A percentile compares a stretch with the other conserved stretches of the same genome.
These are phyloP conservation scores for Calonectria honghensis DNA, from an alignment of 2,329 filamentous ascomycete genomes.

Conservation along the genomic window DNA sequence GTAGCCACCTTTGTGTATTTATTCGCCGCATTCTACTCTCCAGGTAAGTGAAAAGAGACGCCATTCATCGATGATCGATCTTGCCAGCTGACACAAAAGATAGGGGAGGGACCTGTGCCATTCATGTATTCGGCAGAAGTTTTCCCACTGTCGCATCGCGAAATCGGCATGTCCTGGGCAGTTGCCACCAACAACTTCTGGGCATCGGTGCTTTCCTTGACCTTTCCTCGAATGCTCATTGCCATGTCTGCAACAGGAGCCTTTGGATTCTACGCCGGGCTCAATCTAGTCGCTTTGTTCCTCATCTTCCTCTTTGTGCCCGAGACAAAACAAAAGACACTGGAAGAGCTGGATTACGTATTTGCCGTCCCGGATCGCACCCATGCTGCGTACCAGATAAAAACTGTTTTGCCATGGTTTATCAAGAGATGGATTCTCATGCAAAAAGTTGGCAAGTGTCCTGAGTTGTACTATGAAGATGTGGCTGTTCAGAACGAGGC, in stretches of 20 bases:
- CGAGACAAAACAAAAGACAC: constrained; percentile 70
- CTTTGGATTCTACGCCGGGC: constrained; percentile 67
- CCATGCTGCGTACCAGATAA: constrained; percentile 63
- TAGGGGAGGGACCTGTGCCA: constrained; percentile 72
- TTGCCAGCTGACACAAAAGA: background rate
- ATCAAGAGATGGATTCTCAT: constrained; percentile 55
- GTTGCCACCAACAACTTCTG: constrained; percentile 75
- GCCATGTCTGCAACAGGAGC: constrained; percentile 58
- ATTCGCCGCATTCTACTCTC: constrained; percentile 78
- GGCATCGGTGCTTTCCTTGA: constrained; percentile 67
- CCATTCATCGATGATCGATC: background rate
- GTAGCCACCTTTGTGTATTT: constrained; percentile 78
- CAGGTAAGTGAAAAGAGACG: constrained; percentile 59
- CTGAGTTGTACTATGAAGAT: constrained; percentile 39
- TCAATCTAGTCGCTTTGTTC: constrained; percentile 67
- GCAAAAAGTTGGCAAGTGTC: constrained; percentile 31
- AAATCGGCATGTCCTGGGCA: constrained; percentile 77
- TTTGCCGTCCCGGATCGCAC: constrained; percentile 64
- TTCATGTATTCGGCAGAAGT: constrained; percentile 77
- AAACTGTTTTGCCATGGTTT: constrained; percentile 62
- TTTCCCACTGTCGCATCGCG: constrained; percentile 76
- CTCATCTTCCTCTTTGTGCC: constrained; percentile 71
- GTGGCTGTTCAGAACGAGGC: background rate
- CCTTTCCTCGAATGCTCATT: constrained; percentile 67
- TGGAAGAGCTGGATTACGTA: constrained; percentile 71